A percentile compares a stretch with the other conserved stretches of the same genome.
Conservation (phyloP, 129 eudicot genomes). For the Helichrysum umbraculigerum region DNA sequence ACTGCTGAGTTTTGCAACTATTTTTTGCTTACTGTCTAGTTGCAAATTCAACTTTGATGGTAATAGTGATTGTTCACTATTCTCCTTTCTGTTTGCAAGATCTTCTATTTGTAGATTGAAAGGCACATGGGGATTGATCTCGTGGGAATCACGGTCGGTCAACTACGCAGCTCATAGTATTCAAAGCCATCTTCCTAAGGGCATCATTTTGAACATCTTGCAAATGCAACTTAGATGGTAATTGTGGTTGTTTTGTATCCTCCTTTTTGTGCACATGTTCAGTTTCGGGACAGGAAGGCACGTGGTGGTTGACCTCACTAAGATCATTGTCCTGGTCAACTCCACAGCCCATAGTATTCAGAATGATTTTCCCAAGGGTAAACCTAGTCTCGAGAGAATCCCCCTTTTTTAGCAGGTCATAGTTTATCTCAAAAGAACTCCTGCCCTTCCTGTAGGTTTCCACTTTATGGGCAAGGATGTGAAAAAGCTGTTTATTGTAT, state of each 20-base stretch:
- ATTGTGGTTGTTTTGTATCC: slow-evolving; percentile 20
- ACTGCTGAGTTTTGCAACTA: neutral
- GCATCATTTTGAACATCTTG: slow-evolving; percentile 18
- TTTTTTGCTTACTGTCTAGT: slow-evolving; percentile 14
- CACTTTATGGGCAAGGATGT: slow-evolving; percentile 25
- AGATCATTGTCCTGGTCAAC: neutral
- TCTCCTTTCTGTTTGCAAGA: slow-evolving; percentile 12
- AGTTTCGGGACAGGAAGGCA: neutral
- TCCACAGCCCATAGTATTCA: slow-evolving; percentile 53
- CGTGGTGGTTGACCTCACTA: slow-evolving; percentile 8
- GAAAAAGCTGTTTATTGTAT: slow-evolving; percentile 32
- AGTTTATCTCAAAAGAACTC: slow-evolving; percentile 37
- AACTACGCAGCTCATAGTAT: slow-evolving; percentile 46
- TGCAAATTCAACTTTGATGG: slow-evolving; percentile 14
- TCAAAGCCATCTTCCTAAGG: slow-evolving; percentile 67
- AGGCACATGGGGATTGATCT: slow-evolving; percentile 1
- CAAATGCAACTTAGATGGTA: slow-evolving; percentile 12
- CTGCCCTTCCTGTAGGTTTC: slow-evolving; percentile 30
- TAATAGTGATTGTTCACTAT: slow-evolving; percentile 16
- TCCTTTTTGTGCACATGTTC: slow-evolving; percentile 13
- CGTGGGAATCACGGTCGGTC: slow-evolving; percentile 1
- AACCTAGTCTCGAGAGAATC: slow-evolving; percentile 46
- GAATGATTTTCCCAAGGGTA: slow-evolving; percentile 70
- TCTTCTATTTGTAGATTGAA: neutral
- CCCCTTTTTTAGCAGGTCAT: slow-evolving; percentile 50